A percentile compares a stretch with the other conserved stretches of the same genome.
Conservation (phyloP, 176 grass and related monocot species). For the Olyra latifolia region DNA sequence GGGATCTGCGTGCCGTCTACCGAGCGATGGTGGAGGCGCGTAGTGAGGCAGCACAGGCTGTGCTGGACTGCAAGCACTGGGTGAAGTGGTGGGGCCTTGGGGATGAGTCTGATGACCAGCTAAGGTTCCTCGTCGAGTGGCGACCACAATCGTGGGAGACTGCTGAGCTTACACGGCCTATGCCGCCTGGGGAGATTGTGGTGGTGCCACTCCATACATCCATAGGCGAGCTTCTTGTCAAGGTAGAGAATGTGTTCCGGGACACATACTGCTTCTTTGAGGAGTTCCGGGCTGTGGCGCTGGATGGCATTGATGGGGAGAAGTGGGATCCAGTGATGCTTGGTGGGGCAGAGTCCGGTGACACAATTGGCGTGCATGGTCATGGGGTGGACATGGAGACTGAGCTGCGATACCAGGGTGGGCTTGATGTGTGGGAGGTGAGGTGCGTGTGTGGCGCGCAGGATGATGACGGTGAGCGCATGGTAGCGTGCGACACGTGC, state of each 20-base stretch:
- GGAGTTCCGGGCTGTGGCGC: slow-evolving; percentile 49
- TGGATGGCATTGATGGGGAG: slow-evolving; percentile 74
- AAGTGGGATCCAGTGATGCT: slow-evolving; percentile 89
- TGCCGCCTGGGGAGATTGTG: slow-evolving; percentile 68
- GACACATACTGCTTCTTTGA: slow-evolving; percentile 85
- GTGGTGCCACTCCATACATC: slow-evolving; percentile 77
- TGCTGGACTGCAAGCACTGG: slow-evolving; percentile 92
- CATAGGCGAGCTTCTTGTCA: slow-evolving; percentile 69
- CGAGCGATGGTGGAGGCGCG: slow-evolving; percentile 47
- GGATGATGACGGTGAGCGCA: slow-evolving; percentile 90
- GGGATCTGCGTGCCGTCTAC: slow-evolving; percentile 64
- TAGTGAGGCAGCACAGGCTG: slow-evolving; percentile 42
- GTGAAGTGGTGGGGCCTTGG: slow-evolving; percentile 77
- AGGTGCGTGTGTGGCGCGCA: slow-evolving; percentile 60
- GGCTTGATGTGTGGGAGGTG: slow-evolving; percentile 53
- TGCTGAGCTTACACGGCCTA: slow-evolving; percentile 48
- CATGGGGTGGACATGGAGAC: slow-evolving; percentile 59
- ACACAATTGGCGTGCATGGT: slow-evolving; percentile 53
- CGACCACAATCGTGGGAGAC: slow-evolving; percentile 58
- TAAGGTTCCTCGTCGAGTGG: slow-evolving; percentile 81
- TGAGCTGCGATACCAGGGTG: slow-evolving; percentile 58
- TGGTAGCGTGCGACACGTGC: slow-evolving; percentile 79
- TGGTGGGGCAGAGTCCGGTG: slow-evolving; percentile 82
- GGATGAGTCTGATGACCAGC: slow-evolving; percentile 81
- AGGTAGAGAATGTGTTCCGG: slow-evolving; percentile 61